Conservation (phyloP, 2,329 filamentous ascomycete species). For the Fusarium gaditjirri region DNA sequence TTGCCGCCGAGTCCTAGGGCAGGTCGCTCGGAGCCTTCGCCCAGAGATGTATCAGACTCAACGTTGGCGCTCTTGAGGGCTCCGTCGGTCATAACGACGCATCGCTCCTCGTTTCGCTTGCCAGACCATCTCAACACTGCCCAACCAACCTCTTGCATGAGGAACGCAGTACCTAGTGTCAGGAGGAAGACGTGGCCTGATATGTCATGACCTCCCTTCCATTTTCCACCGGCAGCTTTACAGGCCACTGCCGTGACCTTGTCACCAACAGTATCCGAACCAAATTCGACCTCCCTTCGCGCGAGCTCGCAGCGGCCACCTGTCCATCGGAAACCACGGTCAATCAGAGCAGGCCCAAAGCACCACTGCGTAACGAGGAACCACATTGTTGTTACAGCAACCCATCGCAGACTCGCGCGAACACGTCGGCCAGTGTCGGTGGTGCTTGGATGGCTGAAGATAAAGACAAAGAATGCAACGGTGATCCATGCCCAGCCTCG, state of each 20-base stretch:
- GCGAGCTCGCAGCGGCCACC: slow-evolving; percentile 83
- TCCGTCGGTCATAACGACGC: slow-evolving; percentile 73
- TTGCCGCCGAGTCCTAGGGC: slow-evolving; percentile 60
- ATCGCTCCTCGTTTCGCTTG: slow-evolving; percentile 67
- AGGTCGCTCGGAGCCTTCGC: slow-evolving; percentile 39
- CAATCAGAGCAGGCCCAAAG: slow-evolving; percentile 90
- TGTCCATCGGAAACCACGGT: slow-evolving; percentile 87
- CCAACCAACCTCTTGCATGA: slow-evolving; percentile 81
- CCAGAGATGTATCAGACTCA: slow-evolving; percentile 50
- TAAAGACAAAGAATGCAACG: slow-evolving; percentile 75
- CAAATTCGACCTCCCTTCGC: slow-evolving; percentile 57
- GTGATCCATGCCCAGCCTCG: slow-evolving; percentile 94
- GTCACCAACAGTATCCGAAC: slow-evolving; percentile 58
- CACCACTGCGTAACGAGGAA: slow-evolving; percentile 94
- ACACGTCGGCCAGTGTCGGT: slow-evolving; percentile 52
- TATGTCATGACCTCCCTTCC: slow-evolving; percentile 96
- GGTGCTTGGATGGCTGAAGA: slow-evolving; percentile 72
- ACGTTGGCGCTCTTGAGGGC: slow-evolving; percentile 69
- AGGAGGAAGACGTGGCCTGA: slow-evolving; percentile 95
- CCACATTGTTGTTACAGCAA: slow-evolving; percentile 80
- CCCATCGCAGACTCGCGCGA: slow-evolving; percentile 75
- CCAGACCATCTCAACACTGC: slow-evolving; percentile 59
- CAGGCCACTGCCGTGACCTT: slow-evolving; percentile 82
- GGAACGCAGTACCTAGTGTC: slow-evolving; percentile 82
- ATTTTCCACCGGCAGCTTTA: slow-evolving; percentile 82